phyloP scores from a whole-genome alignment of 2,329 filamentous ascomycete genomes.

The Penicillium polonicum region DNA sequence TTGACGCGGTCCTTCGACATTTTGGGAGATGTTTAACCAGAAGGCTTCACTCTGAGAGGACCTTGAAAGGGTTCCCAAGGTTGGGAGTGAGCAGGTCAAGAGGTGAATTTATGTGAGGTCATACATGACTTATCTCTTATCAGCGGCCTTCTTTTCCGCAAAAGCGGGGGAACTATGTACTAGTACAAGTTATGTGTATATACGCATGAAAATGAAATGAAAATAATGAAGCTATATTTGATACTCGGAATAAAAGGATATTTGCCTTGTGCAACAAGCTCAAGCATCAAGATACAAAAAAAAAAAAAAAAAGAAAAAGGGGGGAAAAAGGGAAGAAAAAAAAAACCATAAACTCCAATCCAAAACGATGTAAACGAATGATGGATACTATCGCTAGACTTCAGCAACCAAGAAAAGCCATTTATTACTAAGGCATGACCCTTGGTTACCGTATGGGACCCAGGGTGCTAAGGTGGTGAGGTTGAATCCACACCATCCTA shows the following conservation, averaged over 20 bases:
- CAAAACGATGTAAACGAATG: not conserved
- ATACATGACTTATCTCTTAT: conserved; percentile 3
- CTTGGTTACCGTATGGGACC: conserved; percentile 51
- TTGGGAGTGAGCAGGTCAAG: not conserved
- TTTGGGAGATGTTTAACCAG: too few relatives aligned
- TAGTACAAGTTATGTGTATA: not conserved
- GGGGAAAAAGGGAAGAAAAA: not conserved
- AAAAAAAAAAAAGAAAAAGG: not conserved
- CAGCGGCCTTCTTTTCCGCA: not conserved
- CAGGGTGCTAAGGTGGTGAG: conserved; percentile 77
- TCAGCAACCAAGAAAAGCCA: conserved; percentile 93
- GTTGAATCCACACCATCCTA: conserved; percentile 92
- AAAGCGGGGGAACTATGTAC: not conserved
- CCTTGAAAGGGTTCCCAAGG: not conserved
- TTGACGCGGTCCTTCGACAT: conserved; percentile 20
- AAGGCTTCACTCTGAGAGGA: not conserved
- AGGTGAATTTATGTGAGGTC: not conserved
- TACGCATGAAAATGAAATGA: not conserved
- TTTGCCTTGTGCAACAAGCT: not conserved
- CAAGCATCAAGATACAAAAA: not conserved
- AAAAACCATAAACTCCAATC: not conserved
- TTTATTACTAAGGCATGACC: conserved; percentile 67
- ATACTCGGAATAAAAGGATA: not conserved
- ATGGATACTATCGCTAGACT: conserved; percentile 52
- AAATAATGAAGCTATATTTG: not conserved